Evolutionary conservation across 495 filamentous ascomycete genomes (phyloP).

Genomic region (Recurvomyces mirabilis): DNA sequence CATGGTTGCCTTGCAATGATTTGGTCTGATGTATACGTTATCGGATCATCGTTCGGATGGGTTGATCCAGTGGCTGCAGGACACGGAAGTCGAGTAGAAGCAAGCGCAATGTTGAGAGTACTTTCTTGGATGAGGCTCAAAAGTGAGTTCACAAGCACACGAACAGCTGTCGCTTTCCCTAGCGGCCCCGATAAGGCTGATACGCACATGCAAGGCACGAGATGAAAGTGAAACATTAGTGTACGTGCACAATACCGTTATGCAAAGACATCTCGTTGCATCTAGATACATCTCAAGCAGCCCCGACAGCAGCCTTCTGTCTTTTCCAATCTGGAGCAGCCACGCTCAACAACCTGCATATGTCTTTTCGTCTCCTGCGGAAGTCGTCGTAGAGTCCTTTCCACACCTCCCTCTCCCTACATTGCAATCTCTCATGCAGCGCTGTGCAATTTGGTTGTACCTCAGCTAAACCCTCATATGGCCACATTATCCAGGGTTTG

Average conservation of each 20-base stretch:
- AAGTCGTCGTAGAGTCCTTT: conserved; percentile 62
- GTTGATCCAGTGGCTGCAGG: too few relatives aligned
- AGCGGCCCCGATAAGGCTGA: neutral
- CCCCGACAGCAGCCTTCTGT: conserved; percentile 1
- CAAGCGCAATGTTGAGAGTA: too few relatives aligned
- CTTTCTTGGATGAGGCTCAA: neutral
- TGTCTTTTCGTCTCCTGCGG: conserved; percentile 44
- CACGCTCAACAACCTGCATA: conserved; percentile 28
- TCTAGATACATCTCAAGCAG: neutral
- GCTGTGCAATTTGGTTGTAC: conserved; percentile 51
- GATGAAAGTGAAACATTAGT: too few relatives aligned
- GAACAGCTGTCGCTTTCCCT: neutral
- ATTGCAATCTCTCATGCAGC: conserved; percentile 35
- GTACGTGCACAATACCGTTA: too few relatives aligned
- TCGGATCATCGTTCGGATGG: too few relatives aligned
- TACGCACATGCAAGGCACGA: conserved; percentile 2
- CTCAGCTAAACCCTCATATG: conserved; percentile 40
- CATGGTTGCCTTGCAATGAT: conserved; percentile 6
- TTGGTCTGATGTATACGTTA: too few relatives aligned
- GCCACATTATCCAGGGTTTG: conserved; percentile 65
- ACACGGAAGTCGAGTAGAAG: too few relatives aligned
- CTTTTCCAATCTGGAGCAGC: conserved; percentile 23
- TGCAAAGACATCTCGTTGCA: too few relatives aligned
- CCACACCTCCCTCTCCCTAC: conserved; percentile 57
- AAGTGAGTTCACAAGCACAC: neutral